These are phyloP conservation scores for Apophysomyces sp. DNA, from an alignment of 371 early-diverging fungal genomes.

Conservation along the genomic window DNA sequence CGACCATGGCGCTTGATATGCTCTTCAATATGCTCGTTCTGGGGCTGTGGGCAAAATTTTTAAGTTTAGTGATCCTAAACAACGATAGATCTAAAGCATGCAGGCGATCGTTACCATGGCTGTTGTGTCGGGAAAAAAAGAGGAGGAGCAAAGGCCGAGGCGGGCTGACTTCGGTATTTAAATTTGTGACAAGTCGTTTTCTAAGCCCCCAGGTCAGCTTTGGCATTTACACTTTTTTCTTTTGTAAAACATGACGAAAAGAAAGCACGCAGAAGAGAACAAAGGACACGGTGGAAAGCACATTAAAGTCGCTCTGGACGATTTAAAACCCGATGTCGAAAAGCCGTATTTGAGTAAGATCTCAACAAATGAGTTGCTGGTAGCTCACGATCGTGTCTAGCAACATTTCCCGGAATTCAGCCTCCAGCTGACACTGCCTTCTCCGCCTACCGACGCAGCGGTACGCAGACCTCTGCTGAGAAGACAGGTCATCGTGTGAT, in stretches of 20 bases:
- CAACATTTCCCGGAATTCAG: not conserved
- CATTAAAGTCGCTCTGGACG: not conserved
- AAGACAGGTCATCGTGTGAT: slow-evolving; percentile 42
- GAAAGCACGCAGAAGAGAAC: not conserved
- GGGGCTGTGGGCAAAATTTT: slow-evolving; percentile 76
- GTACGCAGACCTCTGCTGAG: slow-evolving; percentile 8
- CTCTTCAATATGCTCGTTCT: slow-evolving; percentile 99
- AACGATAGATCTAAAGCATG: not conserved
- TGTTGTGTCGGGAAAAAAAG: not conserved
- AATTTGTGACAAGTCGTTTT: no score
- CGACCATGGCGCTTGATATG: slow-evolving; percentile 98
- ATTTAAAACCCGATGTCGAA: not conserved
- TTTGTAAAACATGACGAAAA: not conserved
- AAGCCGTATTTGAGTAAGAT: not conserved
- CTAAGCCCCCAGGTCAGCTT: no score
- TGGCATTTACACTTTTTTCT: no score
- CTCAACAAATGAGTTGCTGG: not conserved
- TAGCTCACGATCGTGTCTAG: not conserved
- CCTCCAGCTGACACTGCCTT: slow-evolving; percentile 22
- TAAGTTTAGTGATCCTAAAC: slow-evolving; percentile 26
- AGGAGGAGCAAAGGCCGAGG: not conserved
- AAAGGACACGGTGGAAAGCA: not conserved
- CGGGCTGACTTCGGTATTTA: not conserved
- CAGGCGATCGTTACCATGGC: slow-evolving; percentile 14
- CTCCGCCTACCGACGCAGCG: slow-evolving; percentile 23